Base-by-base conservation (phyloP, 2,329 filamentous ascomycete genomes). In the Conoideocrella luteorostrata region DNA sequence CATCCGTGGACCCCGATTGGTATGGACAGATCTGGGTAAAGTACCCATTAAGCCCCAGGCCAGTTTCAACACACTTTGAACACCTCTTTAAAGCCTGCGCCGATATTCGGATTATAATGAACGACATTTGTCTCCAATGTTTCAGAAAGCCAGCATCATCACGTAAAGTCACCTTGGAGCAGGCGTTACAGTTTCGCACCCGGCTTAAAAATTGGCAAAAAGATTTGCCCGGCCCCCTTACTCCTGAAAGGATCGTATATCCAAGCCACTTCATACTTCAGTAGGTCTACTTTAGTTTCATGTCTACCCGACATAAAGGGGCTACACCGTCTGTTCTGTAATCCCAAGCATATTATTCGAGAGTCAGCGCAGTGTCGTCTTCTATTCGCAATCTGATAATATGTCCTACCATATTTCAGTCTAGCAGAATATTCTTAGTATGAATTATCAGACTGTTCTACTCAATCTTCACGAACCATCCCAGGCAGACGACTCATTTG, bases 11-110 rank as follows among this genome's bases (percentile, higher is more conserved):
- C 13, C 35, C 54, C 0, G 47, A 39, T 1, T 61, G 53, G 48
- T 63, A 61, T 37, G 59, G 59, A 12, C 60, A 65, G 21, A 47
- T 59, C 1, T 55, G 50, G 48, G 44, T 64, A 3, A 55, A 51
- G 23, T 65, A 64, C 38, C 60, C 62, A 1, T 32, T 50, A 7
- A 47, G 45, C 11, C 15, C 44, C 0, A 48, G 45, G 1, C 43
- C 55, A 1, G 46, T 55, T 26, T 52, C 52, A 2, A 51, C 50
- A 7, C 34, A 49, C 11, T 55, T 59, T 30, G 55, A 55, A 6
- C 47, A 56, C 5, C 43, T 54, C 4, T 60, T 64, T 36, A 52
- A 48, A 28, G 59, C 58, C 1, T 41, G 54, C 10, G 56, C 48
- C 3, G 45, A 51, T 11, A 52, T 65, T 7, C 49, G 56, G 4